These are phyloP conservation scores for Phyllosticta paracitricarpa DNA, from an alignment of 2,329 filamentous ascomycete species.

Conservation along the genomic window DNA sequence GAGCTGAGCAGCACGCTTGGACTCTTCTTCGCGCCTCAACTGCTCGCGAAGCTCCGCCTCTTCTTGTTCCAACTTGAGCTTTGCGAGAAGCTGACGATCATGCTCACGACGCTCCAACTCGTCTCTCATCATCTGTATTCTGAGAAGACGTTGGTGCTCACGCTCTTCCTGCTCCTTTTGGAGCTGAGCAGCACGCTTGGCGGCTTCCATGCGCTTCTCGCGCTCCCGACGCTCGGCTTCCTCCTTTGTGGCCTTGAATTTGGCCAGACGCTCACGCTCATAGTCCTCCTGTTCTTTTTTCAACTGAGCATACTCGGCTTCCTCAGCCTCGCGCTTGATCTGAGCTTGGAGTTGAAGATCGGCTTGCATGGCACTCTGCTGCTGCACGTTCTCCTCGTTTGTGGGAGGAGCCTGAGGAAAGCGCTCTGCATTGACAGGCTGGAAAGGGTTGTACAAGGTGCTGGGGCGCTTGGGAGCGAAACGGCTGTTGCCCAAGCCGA, in stretches of 20 bases:
- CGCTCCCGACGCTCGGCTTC: not conserved
- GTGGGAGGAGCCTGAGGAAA: no score
- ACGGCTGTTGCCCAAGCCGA: not conserved
- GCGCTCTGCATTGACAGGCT: no score
- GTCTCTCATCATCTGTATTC: not conserved
- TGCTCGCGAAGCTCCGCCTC: not conserved
- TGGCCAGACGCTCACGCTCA: not conserved
- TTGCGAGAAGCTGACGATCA: not conserved
- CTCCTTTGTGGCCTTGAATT: not conserved
- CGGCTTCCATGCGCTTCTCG: not conserved
- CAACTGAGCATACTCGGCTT: not conserved
- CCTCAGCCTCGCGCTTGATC: not conserved
- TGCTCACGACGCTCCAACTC: not conserved
- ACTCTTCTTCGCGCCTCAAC: not conserved
- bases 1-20: not conserved
- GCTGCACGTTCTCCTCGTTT: no score
- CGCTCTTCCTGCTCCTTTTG: not conserved
- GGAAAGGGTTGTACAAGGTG: no score
- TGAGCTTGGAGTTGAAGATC: not conserved
- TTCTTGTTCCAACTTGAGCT: not conserved
- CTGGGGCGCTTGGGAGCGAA: not conserved
- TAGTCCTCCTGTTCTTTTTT: not conserved
- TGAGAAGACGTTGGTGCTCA: not conserved
- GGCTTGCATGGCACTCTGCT: no score
- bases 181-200: not conserved